Evolutionary conservation across 2,329 filamentous ascomycete genomes (phyloP).

Genomic region (Nemania diffusa): DNA sequence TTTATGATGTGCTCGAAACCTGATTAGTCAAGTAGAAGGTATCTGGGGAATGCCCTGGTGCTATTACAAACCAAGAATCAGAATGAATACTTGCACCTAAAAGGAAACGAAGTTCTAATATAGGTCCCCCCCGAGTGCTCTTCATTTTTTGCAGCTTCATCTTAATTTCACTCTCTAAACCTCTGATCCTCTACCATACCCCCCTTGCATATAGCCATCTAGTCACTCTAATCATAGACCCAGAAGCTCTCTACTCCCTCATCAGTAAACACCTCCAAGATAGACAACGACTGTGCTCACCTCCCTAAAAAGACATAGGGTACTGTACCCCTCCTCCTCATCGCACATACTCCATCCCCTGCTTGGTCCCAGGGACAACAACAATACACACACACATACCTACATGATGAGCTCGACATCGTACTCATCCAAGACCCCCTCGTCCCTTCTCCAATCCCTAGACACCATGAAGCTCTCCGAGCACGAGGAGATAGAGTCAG

Average conservation of each 20-base stretch:
- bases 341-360: background rate
- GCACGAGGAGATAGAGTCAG: constrained; percentile 75
- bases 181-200: background rate
- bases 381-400: constrained; percentile 18
- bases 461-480: constrained; percentile 55
- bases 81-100: background rate
- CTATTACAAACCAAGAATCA: constrained; percentile 36
- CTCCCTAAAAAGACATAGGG: background rate
- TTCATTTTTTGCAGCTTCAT: constrained; percentile 11
- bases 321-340: constrained; percentile 2
- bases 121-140: constrained; percentile 18
- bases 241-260: background rate
- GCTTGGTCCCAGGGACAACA: constrained; percentile 6
- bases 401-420: constrained; percentile 47
- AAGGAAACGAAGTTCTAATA: constrained; percentile 22
- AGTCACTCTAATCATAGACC: constrained; percentile 2
- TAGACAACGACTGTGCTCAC: background rate
- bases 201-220: constrained; percentile 2
- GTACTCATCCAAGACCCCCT: constrained; percentile 54
- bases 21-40: constrained; percentile 32
- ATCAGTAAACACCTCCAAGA: background rate
- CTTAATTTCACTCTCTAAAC: constrained; percentile 11
- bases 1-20: constrained; percentile 23
- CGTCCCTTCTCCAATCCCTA: constrained; percentile 51
- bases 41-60: constrained; percentile 15